Evolutionary conservation across 805 yeast genomes (phyloP), one percentile per base, ranked within the genome.

Genomic region (Dipodascus albidus): DNA sequence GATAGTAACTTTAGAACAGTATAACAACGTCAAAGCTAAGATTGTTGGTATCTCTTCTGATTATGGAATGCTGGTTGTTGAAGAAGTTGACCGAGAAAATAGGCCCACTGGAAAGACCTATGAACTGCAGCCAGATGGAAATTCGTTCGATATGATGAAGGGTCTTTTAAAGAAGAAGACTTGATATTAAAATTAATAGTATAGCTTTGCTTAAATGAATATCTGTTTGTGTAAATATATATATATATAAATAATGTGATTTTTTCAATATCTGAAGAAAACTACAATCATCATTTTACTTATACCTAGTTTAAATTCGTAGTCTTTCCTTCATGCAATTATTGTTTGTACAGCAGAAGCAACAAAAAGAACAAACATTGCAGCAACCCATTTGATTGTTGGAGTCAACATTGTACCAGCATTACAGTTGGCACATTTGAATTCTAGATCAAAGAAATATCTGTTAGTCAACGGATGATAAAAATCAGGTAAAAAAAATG

Each of bases 81-180:
- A 80, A 55, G 96, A 86, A 58, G 66, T 82, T 4, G 77, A 77
- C 50, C 59, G 67, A 3, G 62, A 67, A 14, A 76, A 75, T 21
- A 63, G 60, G 11, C 71, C 71, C 15, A 79, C 83, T 1, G 86
- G 87, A 0, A 74, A 71, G 47, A 70, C 62, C 2, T 82, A 76
- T 58, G 84, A 87, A 60, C 70, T 93, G 49, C 97, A 90, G 66
- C 98, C 99, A 0, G 99, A 93, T 67, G 99, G 99, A 0, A 93
- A 93, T 65, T 87, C 97, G 2, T 93, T 93, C 63, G 98, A 93
- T 66, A 90, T 93, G 76, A 85, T 93, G 71, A 84, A 78, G 60
- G 98, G 98, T 0, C 73, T 93, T 58, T 85, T 91, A 17, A 85
- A 82, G 19, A 81, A 73, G 55, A 84, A 82, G 62, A 69, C 4